Evolutionary conservation across 202 grass and related monocot genomes (phyloP).

Genomic region (Tripidium arundinaceum): DNA sequence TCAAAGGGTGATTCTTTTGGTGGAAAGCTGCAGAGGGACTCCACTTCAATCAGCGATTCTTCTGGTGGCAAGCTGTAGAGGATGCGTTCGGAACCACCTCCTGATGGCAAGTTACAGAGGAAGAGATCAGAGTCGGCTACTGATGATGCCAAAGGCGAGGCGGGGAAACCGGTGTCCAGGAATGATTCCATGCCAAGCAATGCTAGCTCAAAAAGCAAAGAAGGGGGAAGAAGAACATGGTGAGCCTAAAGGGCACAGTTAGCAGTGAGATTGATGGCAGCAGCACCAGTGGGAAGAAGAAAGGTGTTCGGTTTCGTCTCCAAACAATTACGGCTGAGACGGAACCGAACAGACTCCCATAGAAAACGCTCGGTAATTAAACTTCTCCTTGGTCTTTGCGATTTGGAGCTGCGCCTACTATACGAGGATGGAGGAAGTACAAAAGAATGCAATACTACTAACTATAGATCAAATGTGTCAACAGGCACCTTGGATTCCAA

Average conservation of each 20-base stretch:
- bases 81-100: background rate
- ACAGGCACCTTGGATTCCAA: constrained; percentile 44
- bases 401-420: no score
- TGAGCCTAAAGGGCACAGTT: constrained; percentile 24
- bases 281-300: constrained; percentile 51
- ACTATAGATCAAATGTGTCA: background rate
- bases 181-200: constrained; percentile 17
- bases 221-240: constrained; percentile 9
- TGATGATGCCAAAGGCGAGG: background rate
- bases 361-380: no score
- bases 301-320: no score
- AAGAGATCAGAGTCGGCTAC: background rate
- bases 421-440: no score
- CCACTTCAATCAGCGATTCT: background rate
- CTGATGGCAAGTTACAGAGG: constrained; percentile 4
- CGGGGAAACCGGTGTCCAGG: background rate
- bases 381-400: no score
- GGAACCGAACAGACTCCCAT: constrained; percentile 39
- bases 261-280: constrained; percentile 20
- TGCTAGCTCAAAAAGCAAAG: constrained; percentile 14
- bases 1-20: background rate
- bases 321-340: no score
- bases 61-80: constrained; percentile 8
- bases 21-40: constrained; percentile 13
- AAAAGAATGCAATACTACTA: background rate